These are phyloP conservation scores for Penicillium crystallinum DNA, from an alignment of 495 filamentous ascomycete genomes.

Conservation along the genomic window DNA sequence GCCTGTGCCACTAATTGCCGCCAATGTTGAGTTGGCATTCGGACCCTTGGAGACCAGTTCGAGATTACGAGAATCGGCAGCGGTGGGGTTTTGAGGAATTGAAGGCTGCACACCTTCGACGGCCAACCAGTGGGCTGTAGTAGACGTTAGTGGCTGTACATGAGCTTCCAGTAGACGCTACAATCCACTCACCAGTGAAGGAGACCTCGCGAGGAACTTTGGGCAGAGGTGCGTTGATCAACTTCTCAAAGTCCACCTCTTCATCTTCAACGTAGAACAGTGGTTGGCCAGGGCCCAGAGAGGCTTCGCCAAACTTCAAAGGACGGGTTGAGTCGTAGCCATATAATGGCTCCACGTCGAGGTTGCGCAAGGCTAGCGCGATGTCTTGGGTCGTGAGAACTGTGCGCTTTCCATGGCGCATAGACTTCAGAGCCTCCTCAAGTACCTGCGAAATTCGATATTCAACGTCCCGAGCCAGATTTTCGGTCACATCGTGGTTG, in stretches of 20 bases:
- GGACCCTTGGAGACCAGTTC: conserved; percentile 86
- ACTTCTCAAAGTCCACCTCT: conserved; percentile 96
- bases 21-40: conserved; percentile 72
- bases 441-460: conserved; percentile 89
- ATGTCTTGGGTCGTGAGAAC: conserved; percentile 81
- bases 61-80: conserved; percentile 69
- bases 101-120: conserved; percentile 94
- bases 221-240: conserved; percentile 92
- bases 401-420: conserved; percentile 82
- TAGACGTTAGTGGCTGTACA: conserved; percentile 17
- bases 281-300: conserved; percentile 88
- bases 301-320: conserved; percentile 87
- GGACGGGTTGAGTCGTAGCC: conserved; percentile 89
- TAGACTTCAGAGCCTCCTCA: conserved; percentile 88
- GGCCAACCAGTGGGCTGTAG: conserved; percentile 85
- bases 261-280: conserved; percentile 98
- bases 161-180: not conserved
- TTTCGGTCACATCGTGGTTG: conserved; percentile 73
- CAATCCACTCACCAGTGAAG: conserved; percentile 65
- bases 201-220: conserved; percentile 91
- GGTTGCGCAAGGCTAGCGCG: conserved; percentile 70
- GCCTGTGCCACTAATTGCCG: conserved; percentile 76
- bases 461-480: conserved; percentile 88
- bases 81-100: conserved; percentile 90
- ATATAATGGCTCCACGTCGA: conserved; percentile 92